phyloP scores from a whole-genome alignment of 176 grass and related monocot species.

The Oryza meyeriana region DNA sequence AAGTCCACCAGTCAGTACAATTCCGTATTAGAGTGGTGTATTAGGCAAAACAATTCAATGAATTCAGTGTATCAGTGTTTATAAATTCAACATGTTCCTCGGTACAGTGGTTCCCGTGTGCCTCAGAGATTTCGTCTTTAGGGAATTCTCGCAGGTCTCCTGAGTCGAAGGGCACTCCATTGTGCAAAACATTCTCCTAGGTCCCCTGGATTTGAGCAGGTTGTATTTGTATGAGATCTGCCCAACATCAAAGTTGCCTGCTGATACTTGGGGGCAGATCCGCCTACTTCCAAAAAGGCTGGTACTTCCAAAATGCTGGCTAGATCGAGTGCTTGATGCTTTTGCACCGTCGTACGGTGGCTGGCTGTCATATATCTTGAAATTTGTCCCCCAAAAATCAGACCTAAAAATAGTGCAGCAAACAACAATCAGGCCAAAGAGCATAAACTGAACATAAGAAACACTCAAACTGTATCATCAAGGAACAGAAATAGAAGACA shows the following conservation, averaged over 20 bases:
- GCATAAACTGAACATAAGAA: not conserved
- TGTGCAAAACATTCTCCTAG: conserved; percentile 54
- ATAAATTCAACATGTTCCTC: no score
- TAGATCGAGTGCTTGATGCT: conserved; percentile 36
- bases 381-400: conserved; percentile 60
- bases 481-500: not conserved
- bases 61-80: no score
- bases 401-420: conserved; percentile 35
- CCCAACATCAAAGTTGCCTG: conserved; percentile 47
- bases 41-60: no score
- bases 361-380: conserved; percentile 56
- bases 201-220: conserved; percentile 59
- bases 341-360: conserved; percentile 41
- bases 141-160: conserved; percentile 25
- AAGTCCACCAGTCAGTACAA: no score
- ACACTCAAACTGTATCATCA: not conserved
- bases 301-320: conserved; percentile 42
- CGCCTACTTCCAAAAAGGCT: conserved; percentile 43
- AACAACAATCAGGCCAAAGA: not conserved
- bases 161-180: conserved; percentile 39
- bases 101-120: conserved; percentile 6
- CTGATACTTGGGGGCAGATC: conserved; percentile 46
- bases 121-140: conserved; percentile 24
- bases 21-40: no score
- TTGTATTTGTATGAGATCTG: conserved; percentile 63